Base-by-base conservation (phyloP, 495 filamentous ascomycete species). In the Daldinia concentrica region DNA sequence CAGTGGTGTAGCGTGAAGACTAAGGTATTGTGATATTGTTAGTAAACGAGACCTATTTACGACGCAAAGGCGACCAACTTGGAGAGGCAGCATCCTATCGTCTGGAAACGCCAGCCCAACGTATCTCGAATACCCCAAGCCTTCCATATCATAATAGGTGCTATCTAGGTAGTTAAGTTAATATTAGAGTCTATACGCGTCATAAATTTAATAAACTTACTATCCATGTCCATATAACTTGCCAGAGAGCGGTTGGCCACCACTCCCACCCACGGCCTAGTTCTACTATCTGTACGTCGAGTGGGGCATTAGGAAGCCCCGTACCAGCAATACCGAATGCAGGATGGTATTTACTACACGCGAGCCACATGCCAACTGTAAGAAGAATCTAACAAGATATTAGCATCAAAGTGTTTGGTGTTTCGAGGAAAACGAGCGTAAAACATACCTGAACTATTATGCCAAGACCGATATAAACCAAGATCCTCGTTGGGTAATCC, bases 31-130 rank as follows among this genome's bases (percentile, higher is more conserved):
- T 63, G 32, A 30, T 15, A 62, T 72, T 43, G 69, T 63, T 27
- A 52, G 15, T 45, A 5, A 59, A 2, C 27, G 60, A 54, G 3
- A 41, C 29, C 12, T 32, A 37, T 34, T 14, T 5, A 0, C 3
- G 26, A 58, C 36, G 19, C 19, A 26, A 26, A 7, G 6, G 5
- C 4, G 12, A 64, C 78, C 65, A 78, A 83, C 87, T 86, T 83
- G 17, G 84, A 82, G 62, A 91, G 64, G 66, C 86, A 85, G 72
- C 87, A 89, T 22, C 83, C 77, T 30, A 87, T 87, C 11, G 89
- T 91, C 71, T 92, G 89, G 4, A 84, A 68, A n/a, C 88, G 84
- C 90, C 90, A 92, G 60, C 87, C 86, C 59, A 91, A 86, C 4
- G 89, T 89, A 69, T 92, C 90, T 54, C 79, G 83, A 64, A 92